Evolutionary conservation across 305 asterid species (phyloP).

Genomic region (Ilex paraguariensis): DNA sequence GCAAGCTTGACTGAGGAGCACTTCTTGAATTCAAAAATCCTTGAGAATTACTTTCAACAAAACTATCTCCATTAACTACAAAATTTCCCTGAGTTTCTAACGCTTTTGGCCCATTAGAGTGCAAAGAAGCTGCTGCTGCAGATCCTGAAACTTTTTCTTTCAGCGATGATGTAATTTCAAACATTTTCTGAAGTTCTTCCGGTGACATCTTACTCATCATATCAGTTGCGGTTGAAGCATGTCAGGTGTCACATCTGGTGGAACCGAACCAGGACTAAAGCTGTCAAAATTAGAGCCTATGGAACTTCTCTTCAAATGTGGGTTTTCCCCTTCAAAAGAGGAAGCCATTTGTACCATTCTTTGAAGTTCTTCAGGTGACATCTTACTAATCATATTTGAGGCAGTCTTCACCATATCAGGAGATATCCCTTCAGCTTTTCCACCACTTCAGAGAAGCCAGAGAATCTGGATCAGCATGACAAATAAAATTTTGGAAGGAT

Average conservation of each 20-base stretch:
- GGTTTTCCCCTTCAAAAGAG: constrained; percentile 60
- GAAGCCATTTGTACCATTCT: constrained; percentile 78
- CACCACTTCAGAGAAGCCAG: constrained; percentile 68
- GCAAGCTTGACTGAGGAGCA: constrained; percentile 40
- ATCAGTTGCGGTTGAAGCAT: constrained; percentile 77
- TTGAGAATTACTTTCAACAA: constrained; percentile 47
- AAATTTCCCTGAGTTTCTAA: constrained; percentile 27
- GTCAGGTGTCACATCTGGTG: constrained; percentile 68
- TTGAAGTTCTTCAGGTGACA: constrained; percentile 89
- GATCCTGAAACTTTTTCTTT: constrained; percentile 45
- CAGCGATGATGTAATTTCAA: constrained; percentile 68
- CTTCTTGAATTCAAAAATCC: constrained; percentile 26
- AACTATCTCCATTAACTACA: constrained; percentile 24
- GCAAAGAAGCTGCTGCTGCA: constrained; percentile 30
- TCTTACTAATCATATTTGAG: constrained; percentile 57
- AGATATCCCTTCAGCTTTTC: constrained; percentile 64
- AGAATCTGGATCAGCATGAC: constrained; percentile 74
- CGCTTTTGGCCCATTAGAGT: constrained; percentile 28
- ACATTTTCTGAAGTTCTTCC: constrained; percentile 71
- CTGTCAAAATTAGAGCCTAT: constrained; percentile 13
- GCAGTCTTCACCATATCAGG: constrained; percentile 90
- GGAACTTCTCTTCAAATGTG: constrained; percentile 33
- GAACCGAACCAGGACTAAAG: constrained; percentile 50
- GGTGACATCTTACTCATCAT: constrained; percentile 94
- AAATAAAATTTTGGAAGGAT: constrained; percentile 77